Base-by-base conservation (phyloP, 176 grass and related monocot genomes). In the Raddia distichophylla region DNA sequence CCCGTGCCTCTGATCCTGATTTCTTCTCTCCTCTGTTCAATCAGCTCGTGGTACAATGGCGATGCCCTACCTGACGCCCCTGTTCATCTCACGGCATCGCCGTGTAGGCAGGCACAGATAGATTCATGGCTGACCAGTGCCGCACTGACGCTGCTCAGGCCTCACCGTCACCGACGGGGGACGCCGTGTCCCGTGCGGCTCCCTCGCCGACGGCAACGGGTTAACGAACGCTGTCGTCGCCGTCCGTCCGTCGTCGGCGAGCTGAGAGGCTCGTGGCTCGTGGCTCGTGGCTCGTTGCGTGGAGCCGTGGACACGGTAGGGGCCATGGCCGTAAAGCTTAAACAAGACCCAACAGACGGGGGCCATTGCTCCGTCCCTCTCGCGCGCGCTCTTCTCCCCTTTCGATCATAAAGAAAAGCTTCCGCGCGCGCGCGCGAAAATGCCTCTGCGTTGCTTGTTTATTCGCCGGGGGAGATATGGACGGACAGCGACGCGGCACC, bases 401-500 rank as follows among this genome's bases (percentile, higher is more conserved):
- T 32, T 70, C 55, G 43, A 50, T 34, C 49, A 2, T 15, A 69
- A 61, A 33, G 27, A 27, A 33, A 78, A 71, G 37, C 37, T 11
- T 56, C 0, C 19, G 79, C 35, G 35, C 56, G 49, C 56, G 49
- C 11, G 49, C 1, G 19, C 70, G 71, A 84, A 72, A 83, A 83
- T n/a, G 79, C 79, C 37, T 51, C 17, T 53, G 11, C 8, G 49
- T 32, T 4, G 33, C 49, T 76, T 74, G 76, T 89, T 89, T 81
- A 85, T 85, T 77, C 65, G 51, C 64, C 45, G 87, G 71, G 69
- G 69, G 80, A 56, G 76, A 81, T 71, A 82, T 85, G 72, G 93
- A 73, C 86, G 87, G 94, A 97, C 45, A 81, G 89, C 73, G 94
- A 94, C 89, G 87, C 47, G 68, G 71, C 47, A 97, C 89, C 91